Evolutionary conservation across 305 asterid genomes (phyloP).

Genomic region (Rubia tinctorum): DNA sequence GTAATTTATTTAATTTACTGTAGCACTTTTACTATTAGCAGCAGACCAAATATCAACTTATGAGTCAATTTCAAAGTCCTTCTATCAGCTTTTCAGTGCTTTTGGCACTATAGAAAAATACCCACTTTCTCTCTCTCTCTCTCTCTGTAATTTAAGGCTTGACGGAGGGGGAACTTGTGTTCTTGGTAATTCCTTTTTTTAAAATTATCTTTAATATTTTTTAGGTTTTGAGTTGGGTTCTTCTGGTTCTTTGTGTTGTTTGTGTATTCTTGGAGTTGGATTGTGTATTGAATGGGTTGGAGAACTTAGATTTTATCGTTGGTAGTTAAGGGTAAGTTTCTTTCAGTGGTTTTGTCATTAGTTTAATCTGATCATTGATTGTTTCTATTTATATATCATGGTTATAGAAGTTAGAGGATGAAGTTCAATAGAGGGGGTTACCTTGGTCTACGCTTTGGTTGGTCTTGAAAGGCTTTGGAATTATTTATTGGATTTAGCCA

Average conservation of each 20-base stretch:
- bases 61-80: too few relatives aligned
- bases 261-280: slow-evolving; percentile 6
- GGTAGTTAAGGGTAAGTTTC: neutral
- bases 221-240: slow-evolving; percentile 11
- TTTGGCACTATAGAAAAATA: too few relatives aligned
- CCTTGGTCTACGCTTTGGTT: neutral
- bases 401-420: neutral
- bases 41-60: too few relatives aligned
- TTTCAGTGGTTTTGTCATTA: slow-evolving; percentile 1
- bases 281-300: neutral
- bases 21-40: too few relatives aligned
- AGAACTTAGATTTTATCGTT: neutral
- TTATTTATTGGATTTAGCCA: neutral
- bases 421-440: neutral
- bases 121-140: too few relatives aligned
- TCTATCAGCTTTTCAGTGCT: too few relatives aligned
- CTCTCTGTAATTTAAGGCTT: too few relatives aligned
- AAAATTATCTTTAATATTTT: neutral
- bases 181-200: slow-evolving; percentile 7
- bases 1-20: too few relatives aligned
- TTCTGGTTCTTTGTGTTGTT: neutral
- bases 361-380: slow-evolving; percentile 1
- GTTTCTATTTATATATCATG: neutral
- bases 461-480: too few relatives aligned
- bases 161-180: neutral